Base-by-base conservation (phyloP, 2,329 filamentous ascomycete species). In the Xylariaceae sp. region DNA sequence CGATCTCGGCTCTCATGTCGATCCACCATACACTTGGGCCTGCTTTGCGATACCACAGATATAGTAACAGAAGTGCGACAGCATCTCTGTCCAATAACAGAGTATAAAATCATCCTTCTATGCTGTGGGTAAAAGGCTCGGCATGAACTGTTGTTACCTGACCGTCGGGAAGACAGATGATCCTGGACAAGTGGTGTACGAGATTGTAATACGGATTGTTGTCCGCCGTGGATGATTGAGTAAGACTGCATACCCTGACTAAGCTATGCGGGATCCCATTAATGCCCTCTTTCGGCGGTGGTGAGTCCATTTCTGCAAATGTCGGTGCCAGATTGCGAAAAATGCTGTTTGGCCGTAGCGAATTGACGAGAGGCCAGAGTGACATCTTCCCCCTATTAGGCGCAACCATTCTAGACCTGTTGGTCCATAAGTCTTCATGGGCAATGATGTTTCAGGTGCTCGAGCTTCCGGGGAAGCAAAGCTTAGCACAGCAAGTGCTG, bases 1-100 rank as follows among this genome's bases (percentile, higher is more conserved):
- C 71, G 27, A 73, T 61, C 41, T 61, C 61, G 1, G 68, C 66
- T 25, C 70, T 60, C 1, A 71, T 57, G 17, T 63, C 63, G 47
- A 73, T 64, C 67, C 68, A 73, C 70, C 70, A 73, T 49, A 72
- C 63, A 54, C 60, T 60, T 14, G 60, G 60, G 27, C 68, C 40
- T 44, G 62, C 59, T 54, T 70, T 72, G 17, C 57, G 55, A 37
- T 71, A 73, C 70, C 69, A 73, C 4, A 71, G 45, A 50, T 69
- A 70, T 0, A 73, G 49, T 27, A 73, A 29, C 40, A 72, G 34
- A 0, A 73, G 60, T 1, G 70, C 67, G 0, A 64, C 49, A 2
- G 70, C 63, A 27, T 73, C 68, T 11, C 45, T 68, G 4, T 40
- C 14, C 11, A 27, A 47, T 0, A 73, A 58, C 20, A 70, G 44